Conservation (phyloP, 768 basidiomycete genomes). For the Trichaptum fuscoviolaceum region DNA sequence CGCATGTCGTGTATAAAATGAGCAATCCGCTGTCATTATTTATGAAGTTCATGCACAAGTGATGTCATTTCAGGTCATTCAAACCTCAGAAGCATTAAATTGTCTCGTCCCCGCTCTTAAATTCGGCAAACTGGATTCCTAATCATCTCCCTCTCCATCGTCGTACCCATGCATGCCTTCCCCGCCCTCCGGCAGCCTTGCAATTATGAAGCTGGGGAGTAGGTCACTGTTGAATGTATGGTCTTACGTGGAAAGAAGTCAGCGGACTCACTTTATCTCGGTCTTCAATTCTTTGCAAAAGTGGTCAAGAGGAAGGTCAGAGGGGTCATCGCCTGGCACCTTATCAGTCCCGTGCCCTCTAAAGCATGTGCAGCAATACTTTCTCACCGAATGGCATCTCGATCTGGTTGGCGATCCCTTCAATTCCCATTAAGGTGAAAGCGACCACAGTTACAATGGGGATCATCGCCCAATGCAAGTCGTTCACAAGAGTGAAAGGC, state of each 20-base stretch:
- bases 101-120: neutral
- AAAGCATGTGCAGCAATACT: neutral
- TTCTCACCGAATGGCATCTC: conserved; percentile 86
- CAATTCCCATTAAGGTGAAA: conserved; percentile 91
- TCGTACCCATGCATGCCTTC: conserved; percentile 69
- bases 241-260: conserved; percentile 7
- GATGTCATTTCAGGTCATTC: conserved; percentile 1
- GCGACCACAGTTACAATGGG: conserved; percentile 84
- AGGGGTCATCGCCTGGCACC: conserved; percentile 47
- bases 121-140: conserved; percentile 17
- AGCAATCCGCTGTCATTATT: neutral
- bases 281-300: conserved; percentile 85
- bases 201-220: conserved; percentile 54
- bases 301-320: conserved; percentile 78
- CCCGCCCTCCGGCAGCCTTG: conserved; percentile 68
- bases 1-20: neutral
- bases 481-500: conserved; percentile 79
- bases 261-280: conserved; percentile 63
- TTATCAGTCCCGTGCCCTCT: neutral
- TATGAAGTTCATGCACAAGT: neutral
- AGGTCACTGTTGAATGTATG: neutral
- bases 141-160: conserved; percentile 81
- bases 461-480: conserved; percentile 78
- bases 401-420: conserved; percentile 92
- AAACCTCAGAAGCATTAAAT: neutral